Evolutionary conservation across 2,329 filamentous ascomycete species (phyloP), one percentile per base, ranked within the genome.

Genomic region (Aaosphaeria arxii): DNA sequence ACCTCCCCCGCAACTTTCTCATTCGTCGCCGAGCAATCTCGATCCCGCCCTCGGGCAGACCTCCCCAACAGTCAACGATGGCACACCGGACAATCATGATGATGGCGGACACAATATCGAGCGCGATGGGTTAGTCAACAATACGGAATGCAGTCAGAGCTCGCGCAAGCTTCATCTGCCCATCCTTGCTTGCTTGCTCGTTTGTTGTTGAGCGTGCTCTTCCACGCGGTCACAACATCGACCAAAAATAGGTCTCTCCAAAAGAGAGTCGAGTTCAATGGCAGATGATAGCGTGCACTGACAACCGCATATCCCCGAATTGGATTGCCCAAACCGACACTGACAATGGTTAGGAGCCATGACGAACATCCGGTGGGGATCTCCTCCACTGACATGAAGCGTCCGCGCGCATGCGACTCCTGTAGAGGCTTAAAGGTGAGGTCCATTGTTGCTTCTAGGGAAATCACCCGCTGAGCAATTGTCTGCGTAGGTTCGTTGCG

Each of bases 401-500:
- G 74, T 7, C 72, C 74, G 5, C 68, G 74, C 40, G 74, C 74
- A 9, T 77, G 74, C 57, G 74, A 77, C 47, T 73, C 73, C 5
- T 77, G 74, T 58, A 67, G 74, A 43, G 73, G 71, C 5, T 55
- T 77, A 53, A 77, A 70, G 45, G 63, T 60, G 38, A 28, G 47
- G 11, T 13, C 7, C 17, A 5, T 29, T 7, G 29, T 9, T 11
- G 13, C n/a, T 33, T 9, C 4, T 38, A 17, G 30, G n/a, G 24
- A 33, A 7, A 13, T 11, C 35, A 35, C 31, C 28, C 6, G 17
- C 17, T 24, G 17, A 24, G 17, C 30, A 13, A 45, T 40, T 58
- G 43, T 57, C 52, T 30, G n/a, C 13, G 11, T 33, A 75, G 69
- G 91, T 95, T 50, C 87, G 89, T 56, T 96, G 91, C 72, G 90